phyloP scores from a whole-genome alignment of 1,139 yeast species.

The Ashbya aceris region DNA sequence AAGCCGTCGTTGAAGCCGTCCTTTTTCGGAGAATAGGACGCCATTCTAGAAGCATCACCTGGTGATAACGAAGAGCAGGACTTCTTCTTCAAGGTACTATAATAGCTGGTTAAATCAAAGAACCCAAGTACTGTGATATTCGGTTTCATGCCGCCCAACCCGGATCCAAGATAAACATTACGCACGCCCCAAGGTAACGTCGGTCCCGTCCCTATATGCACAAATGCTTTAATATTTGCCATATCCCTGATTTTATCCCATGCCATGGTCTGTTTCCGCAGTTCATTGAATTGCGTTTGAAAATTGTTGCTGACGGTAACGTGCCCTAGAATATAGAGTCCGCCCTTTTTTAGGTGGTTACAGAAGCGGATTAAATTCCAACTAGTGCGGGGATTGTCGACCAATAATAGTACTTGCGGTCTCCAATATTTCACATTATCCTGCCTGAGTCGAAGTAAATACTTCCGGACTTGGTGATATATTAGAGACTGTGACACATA shows the following conservation, averaged over 20 bases:
- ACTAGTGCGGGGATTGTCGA: conserved; percentile 82
- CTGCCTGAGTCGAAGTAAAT: conserved; percentile 66
- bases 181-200: conserved; percentile 93
- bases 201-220: conserved; percentile 84
- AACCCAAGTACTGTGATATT: conserved; percentile 88
- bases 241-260: conserved; percentile 79
- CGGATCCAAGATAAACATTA: conserved; percentile 83
- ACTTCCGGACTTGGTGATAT: conserved; percentile 92
- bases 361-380: conserved; percentile 94
- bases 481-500: conserved; percentile 91
- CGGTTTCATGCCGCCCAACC: conserved; percentile 95
- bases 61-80: background rate
- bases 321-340: conserved; percentile 84
- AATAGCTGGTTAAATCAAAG: conserved; percentile 39
- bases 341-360: conserved; percentile 90
- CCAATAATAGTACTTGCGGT: conserved; percentile 79
- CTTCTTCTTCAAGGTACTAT: conserved; percentile 4
- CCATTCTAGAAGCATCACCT: background rate
- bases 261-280: conserved; percentile 63
- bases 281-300: conserved; percentile 54
- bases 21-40: background rate
- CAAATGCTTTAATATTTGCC: conserved; percentile 78
- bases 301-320: conserved; percentile 55
- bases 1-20: background rate
- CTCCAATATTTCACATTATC: conserved; percentile 97